Evolutionary conservation across 768 basidiomycete genomes (phyloP).

Genomic region (Glaciozyma antarctica): DNA sequence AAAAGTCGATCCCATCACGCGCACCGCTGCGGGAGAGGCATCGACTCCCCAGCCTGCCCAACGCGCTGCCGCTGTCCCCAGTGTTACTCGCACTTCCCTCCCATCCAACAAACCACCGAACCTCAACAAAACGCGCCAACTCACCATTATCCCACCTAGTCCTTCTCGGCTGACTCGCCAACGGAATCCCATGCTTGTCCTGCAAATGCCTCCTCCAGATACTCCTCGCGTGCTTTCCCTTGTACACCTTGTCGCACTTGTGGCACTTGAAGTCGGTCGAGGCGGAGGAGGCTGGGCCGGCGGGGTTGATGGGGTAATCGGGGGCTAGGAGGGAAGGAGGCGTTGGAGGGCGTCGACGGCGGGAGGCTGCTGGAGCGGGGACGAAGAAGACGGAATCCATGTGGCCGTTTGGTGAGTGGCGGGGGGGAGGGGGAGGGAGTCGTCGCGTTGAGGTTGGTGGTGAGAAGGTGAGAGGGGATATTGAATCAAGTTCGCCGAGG

Average conservation of each 20-base stretch:
- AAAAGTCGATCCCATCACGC: not conserved
- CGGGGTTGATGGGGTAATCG: conserved; percentile 26
- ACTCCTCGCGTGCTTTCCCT: conserved; percentile 42
- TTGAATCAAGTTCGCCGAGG: too few species aligned
- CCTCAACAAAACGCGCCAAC: conserved; percentile 11
- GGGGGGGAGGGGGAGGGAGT: too few species aligned
- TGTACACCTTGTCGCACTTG: conserved; percentile 42
- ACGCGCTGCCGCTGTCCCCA: too few species aligned
- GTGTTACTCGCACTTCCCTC: too few species aligned
- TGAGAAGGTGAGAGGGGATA: too few species aligned
- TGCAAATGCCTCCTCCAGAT: conserved; percentile 43
- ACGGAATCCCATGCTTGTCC: conserved; percentile 43
- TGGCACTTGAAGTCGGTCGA: conserved; percentile 32
- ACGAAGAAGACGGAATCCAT: too few species aligned
- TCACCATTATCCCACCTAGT: conserved; percentile 44
- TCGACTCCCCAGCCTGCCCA: not conserved
- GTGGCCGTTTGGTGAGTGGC: too few species aligned
- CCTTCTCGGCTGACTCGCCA: conserved; percentile 40
- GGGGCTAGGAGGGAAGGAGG: conserved; percentile 13
- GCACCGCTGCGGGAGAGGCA: not conserved
- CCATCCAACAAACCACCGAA: not conserved
- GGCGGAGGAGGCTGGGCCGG: conserved; percentile 23
- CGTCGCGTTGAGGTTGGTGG: too few species aligned
- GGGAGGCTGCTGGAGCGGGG: too few species aligned
- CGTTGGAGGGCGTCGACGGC: too few species aligned